Conservation (phyloP, 225 moss, liverwort and hornwort species). For the Sphagnum contortum region DNA sequence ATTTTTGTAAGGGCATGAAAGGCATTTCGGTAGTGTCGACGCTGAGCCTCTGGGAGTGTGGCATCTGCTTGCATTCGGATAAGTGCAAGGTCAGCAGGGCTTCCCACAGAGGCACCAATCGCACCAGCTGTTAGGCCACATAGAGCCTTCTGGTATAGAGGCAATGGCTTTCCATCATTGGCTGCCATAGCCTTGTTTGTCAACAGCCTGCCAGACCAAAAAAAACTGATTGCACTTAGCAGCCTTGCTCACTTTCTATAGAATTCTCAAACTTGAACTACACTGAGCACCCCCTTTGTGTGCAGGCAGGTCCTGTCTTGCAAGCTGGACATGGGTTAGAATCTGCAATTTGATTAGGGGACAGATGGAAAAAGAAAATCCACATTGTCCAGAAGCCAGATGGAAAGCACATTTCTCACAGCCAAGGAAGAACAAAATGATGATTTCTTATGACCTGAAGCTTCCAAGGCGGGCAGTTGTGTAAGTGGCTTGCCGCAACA, state of each 20-base stretch:
- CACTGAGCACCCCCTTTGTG: no score
- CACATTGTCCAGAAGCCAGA: neutral
- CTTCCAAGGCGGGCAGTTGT: conserved; percentile 84
- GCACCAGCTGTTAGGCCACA: conserved; percentile 94
- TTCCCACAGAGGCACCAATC: conserved; percentile 85
- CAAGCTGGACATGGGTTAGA: neutral
- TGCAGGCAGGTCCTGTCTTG: neutral
- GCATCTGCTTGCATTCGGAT: conserved; percentile 99
- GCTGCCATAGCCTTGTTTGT: conserved; percentile 76
- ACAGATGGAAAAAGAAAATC: neutral
- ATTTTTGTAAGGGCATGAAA: conserved; percentile 63
- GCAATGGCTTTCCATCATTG: conserved; percentile 91
- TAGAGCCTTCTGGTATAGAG: conserved; percentile 87
- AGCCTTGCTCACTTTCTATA: no score
- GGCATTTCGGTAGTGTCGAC: conserved; percentile 78
- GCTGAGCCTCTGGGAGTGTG: conserved; percentile 66
- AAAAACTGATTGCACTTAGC: neutral
- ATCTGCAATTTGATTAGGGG: neutral
- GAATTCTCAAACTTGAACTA: no score
- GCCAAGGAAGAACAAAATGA: neutral
- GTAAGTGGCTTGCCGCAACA: conserved; percentile 90
- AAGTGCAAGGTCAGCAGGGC: conserved; percentile 91
- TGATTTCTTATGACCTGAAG: conserved; percentile 25
- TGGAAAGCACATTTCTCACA: neutral
- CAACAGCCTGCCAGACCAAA: conserved; percentile 31